Evolutionary conservation across 345 rosid genomes (phyloP), one percentile per base, ranked within the genome.

Genomic region (Populus nigra): DNA sequence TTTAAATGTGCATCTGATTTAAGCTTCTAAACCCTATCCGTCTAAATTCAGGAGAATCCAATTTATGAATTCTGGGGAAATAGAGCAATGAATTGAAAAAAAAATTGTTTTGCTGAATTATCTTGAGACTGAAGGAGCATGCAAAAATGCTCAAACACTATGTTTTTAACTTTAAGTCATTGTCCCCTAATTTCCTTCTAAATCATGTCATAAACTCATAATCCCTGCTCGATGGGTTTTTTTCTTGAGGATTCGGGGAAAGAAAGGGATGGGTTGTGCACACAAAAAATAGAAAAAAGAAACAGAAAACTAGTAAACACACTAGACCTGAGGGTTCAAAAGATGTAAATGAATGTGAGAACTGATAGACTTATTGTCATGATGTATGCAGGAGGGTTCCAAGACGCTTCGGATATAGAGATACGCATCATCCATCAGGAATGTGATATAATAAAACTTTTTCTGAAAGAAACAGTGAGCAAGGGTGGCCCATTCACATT

Each of bases 361-460:
- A 59, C 63, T 59, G 29, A 59, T 59, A 59, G 39, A 33, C 39
- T 29, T 65, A 2, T 17, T 65, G n/a, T 12, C 20, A 22, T 68
- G 25, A 5, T 67, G n/a, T 35, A 35, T 67, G 65, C 88, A 88
- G 91, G 86, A 66, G 70, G 82, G 83, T 75, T 77, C 83, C 50
- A 85, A 83, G 83, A 83, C 82, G 31, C 47, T 72, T 45, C 23
- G 73, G 79, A 66, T 75, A 47, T 82, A 78, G 77, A 72, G 41
- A 29, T 11, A 33, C 7, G 41, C 77, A 67, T 78, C 77, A 45
- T 77, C 68, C 23, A 57, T 59, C 12, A 65, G 55, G 73, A 70
- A 47, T 2, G 71, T 5, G 73, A 78, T 33, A 63, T 15, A 20
- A 74, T n/a, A 39, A 33, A 29, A 8, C 71, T 45, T 67, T 67